Percentiles rank a stretch among this genome's conserved stretches.
Conservation (phyloP, 2,329 filamentous ascomycete species). For the Fusarium palustre region DNA sequence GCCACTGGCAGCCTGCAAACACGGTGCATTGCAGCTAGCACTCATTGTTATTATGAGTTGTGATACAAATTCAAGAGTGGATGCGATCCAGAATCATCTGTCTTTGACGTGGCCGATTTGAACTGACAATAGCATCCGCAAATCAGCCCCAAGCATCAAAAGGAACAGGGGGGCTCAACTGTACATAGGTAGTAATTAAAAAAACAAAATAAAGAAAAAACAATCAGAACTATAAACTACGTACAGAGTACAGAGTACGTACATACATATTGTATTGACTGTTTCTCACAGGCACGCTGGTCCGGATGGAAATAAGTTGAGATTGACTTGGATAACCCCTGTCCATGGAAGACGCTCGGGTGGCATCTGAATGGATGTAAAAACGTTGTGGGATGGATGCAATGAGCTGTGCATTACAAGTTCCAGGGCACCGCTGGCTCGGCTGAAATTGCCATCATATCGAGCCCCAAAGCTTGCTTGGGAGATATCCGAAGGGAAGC, state of each 20-base stretch:
- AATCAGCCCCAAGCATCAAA: constrained; percentile 3
- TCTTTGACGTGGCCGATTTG: background rate
- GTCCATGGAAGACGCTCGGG: constrained; percentile 28
- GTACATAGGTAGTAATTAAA: too few species aligned
- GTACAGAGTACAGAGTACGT: too few species aligned
- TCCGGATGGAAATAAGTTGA: constrained; percentile 21
- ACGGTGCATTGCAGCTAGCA: constrained; percentile 6
- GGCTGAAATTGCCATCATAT: constrained; percentile 38
- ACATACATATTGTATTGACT: too few species aligned
- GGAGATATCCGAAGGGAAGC: constrained; percentile 24
- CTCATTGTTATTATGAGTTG: constrained; percentile 20
- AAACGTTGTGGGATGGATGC: constrained; percentile 24
- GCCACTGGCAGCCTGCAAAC: constrained; percentile 14
- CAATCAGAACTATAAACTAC: constrained; percentile 2
- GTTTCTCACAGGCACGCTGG: constrained; percentile 22
- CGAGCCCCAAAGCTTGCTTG: constrained; percentile 30
- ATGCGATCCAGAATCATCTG: constrained; percentile 8
- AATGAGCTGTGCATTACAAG: constrained; percentile 37
- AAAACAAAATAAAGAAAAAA: constrained; percentile 15
- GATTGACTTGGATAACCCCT: constrained; percentile 35
- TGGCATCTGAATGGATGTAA: constrained; percentile 33
- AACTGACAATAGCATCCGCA: constrained; percentile 7
- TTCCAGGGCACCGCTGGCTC: constrained; percentile 31
- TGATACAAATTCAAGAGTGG: constrained; percentile 25
- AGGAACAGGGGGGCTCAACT: constrained; percentile 23